Evolutionary conservation across 164 flowering plant species (phyloP).

Genomic region (Kingdonia uniflora): DNA sequence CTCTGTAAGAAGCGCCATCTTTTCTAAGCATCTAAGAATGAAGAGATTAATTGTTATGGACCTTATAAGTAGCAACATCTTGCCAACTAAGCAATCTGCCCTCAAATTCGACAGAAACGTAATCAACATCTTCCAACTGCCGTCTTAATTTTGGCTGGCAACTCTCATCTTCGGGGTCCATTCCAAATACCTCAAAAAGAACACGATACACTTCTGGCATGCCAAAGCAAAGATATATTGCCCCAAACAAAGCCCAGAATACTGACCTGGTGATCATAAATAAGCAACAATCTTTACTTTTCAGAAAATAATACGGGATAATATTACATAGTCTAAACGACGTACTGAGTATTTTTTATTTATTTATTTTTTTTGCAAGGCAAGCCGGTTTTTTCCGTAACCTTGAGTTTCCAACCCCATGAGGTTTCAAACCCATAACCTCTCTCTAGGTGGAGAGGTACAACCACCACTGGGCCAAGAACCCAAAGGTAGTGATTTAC

Average conservation of each 20-base stretch:
- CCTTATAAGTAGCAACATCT: constrained; percentile 85
- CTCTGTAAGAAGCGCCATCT: neutral
- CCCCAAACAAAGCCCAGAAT: constrained; percentile 97
- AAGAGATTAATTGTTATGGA: constrained; percentile 9
- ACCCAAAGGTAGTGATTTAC: too few species aligned
- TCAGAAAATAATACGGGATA: too few species aligned
- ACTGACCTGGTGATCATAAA: constrained; percentile 52
- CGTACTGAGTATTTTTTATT: too few species aligned
- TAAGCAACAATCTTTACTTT: too few species aligned
- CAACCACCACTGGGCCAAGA: too few species aligned
- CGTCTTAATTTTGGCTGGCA: constrained; percentile 88
- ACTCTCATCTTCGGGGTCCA: constrained; percentile 95
- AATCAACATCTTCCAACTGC: constrained; percentile 95
- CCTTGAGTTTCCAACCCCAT: too few species aligned
- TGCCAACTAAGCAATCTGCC: constrained; percentile 75
- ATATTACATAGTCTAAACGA: too few species aligned
- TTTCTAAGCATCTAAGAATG: too few species aligned
- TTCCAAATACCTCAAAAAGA: constrained; percentile 95
- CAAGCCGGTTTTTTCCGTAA: too few species aligned
- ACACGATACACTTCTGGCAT: constrained; percentile 98
- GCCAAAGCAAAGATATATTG: constrained; percentile 90
- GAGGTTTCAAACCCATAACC: too few species aligned
- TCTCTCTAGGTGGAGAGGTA: too few species aligned
- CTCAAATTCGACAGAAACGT: constrained; percentile 96
- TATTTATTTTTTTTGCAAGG: too few species aligned